Percentiles rank a stretch among this genome's conserved stretches.
These are phyloP conservation scores for Leccinum broughii DNA, from an alignment of 768 basidiomycete genomes.

Conservation along the genomic window DNA sequence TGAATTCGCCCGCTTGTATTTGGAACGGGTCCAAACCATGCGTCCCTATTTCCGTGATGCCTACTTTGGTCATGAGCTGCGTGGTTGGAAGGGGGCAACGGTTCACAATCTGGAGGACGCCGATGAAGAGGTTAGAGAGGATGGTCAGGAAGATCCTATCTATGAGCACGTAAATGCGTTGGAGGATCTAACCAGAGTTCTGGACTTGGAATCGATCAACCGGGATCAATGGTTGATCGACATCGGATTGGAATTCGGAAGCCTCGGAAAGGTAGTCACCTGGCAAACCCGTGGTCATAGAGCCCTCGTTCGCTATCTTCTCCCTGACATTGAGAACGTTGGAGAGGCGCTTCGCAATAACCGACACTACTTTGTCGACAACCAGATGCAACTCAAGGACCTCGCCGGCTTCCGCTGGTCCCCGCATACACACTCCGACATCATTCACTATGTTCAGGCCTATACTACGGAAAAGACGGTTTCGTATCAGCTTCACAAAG, in stretches of 20 bases:
- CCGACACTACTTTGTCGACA: neutral
- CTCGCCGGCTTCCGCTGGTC: constrained; percentile 3
- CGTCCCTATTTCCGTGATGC: constrained; percentile 6
- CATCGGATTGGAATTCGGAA: neutral
- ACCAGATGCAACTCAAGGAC: constrained; percentile 10
- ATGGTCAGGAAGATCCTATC: no score
- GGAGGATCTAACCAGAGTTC: neutral
- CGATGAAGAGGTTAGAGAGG: neutral
- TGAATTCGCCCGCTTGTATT: neutral
- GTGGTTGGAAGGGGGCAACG: constrained; percentile 9
- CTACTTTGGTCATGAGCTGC: constrained; percentile 14
- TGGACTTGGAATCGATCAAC: neutral
- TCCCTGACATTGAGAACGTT: neutral
- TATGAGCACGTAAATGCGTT: neutral
- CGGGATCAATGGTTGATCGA: constrained; percentile 1
- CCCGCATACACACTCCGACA: neutral
- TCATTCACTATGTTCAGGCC: constrained; percentile 2
- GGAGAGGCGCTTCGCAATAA: neutral
- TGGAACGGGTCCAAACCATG: neutral
- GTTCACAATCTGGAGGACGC: neutral
- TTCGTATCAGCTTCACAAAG: constrained; percentile 12
- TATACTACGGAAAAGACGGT: constrained; percentile 11
- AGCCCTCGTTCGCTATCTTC: neutral
- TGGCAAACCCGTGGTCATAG: neutral
- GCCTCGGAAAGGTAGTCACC: neutral